Base-by-base conservation (phyloP, 441 rosid genomes). In the Manihot esculenta region DNA sequence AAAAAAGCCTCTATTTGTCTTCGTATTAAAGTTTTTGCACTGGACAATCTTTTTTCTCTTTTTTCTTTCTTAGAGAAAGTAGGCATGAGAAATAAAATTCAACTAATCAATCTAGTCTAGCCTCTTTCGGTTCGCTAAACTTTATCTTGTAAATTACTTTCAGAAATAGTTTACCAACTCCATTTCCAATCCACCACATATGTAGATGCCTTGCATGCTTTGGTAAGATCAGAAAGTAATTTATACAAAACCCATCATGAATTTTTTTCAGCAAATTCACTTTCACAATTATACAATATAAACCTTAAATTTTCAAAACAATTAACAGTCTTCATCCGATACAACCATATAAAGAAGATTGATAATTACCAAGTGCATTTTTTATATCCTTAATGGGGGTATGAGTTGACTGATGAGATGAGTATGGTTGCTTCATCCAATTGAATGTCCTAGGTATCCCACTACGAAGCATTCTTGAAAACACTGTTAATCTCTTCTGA, bases 381-480 rank as follows among this genome's bases (percentile, higher is more conserved):
- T 84, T 83, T 53, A 54, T 77, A 76, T 86, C 88, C 77, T 82
- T 84, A 62, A 76, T 59, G 68, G 83, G 78, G 78, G 75, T 42
- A 70, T 54, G 62, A 77, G 77, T 76, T 60, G 82, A 74, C 75
- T 73, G 84, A 41, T 64, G 78, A 77, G 89, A 72, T 73, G 81
- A 54, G 42, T 76, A 83, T 78, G 87, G 61, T 55, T 85, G 90
- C 75, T 73, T 73, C 88, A 75, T 84, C 93, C 89, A 88, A 72
- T 78, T 80, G 81, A 89, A 89, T 81, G 87, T 89, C 77, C 88
- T 87, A 7, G 87, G 86, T 71, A 91, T 73, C 71, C 91, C 98
- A 86, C 95, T 87, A 57, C 79, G 91, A 78, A 95, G 94, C 97
- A 93, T 93, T 83, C 84, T 87, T 58, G 95, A 74, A 73, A 93